A percentile compares a stretch with the other conserved stretches of the same genome.
Conservation (phyloP, 2,329 filamentous ascomycete genomes). For the Paecilomyces formosus region DNA sequence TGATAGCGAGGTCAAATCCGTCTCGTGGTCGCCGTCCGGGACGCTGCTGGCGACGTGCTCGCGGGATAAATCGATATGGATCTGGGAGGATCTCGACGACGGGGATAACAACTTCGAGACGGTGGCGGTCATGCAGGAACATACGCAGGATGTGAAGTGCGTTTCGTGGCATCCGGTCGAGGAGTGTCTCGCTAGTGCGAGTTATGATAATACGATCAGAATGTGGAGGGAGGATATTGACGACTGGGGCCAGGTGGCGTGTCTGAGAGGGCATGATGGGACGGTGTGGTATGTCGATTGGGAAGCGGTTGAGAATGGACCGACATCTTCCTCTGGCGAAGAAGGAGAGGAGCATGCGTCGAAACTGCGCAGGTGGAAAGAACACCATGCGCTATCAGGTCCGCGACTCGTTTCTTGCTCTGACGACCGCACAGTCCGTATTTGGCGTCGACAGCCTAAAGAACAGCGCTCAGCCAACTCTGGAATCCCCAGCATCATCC, state of each 20-base stretch:
- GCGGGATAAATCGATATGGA: slow-evolving; percentile 92
- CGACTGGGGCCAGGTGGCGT: slow-evolving; percentile 85
- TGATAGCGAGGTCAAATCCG: slow-evolving; percentile 87
- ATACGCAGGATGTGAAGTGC: slow-evolving; percentile 90
- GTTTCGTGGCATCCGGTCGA: slow-evolving; percentile 81
- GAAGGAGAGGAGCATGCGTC: slow-evolving; percentile 2
- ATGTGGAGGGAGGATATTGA: slow-evolving; percentile 87
- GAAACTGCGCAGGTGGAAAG: slow-evolving; percentile 18
- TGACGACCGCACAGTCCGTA: slow-evolving; percentile 68
- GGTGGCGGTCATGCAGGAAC: slow-evolving; percentile 86
- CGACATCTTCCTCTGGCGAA: slow-evolving; percentile 2
- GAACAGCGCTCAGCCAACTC: slow-evolving; percentile 21
- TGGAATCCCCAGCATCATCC: slow-evolving; percentile 83
- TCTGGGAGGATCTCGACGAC: slow-evolving; percentile 87
- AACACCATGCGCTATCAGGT: slow-evolving; percentile 23
- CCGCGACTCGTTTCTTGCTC: slow-evolving; percentile 72
- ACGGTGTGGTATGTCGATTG: slow-evolving; percentile 87
- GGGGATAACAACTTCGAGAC: slow-evolving; percentile 96
- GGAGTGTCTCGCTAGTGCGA: slow-evolving; percentile 78
- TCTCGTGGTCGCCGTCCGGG: slow-evolving; percentile 57
- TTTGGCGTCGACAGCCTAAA: slow-evolving; percentile 64
- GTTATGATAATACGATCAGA: slow-evolving; percentile 86
- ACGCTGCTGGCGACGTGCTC: slow-evolving; percentile 82
- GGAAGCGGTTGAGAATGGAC: slow-evolving; percentile 39
- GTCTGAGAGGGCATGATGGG: slow-evolving; percentile 69